Base-by-base conservation (phyloP, 2,329 filamentous ascomycete genomes). In the Ophiocordyceps camponoti-floridani region DNA sequence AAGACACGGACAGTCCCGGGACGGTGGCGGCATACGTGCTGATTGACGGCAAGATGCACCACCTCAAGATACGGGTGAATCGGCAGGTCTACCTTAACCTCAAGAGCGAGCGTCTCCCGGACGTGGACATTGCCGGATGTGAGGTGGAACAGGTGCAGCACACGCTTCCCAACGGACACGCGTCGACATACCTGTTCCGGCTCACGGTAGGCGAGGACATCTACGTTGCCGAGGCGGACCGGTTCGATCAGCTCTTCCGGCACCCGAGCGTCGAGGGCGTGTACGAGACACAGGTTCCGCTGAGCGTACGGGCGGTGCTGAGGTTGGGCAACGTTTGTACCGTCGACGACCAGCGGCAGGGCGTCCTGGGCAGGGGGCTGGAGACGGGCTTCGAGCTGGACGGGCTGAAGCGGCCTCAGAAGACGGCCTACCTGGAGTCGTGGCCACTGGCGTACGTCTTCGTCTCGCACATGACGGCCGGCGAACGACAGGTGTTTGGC, bases 211-310 rank as follows among this genome's bases (percentile, higher is more conserved):
- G 84, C 0, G 91, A 98, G 59, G 81, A 91, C 46, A 72, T 84
- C 0, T 98, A 93, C 62, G 77, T 94, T 48, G 77, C 79, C 41
- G 85, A 96, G 59, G 72, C 81, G 0, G 82, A 87, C 49, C 93
- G 87, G 57, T 81, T 96, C 48, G 77, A 81, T 2, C 64, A 81
- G 27, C 68, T 96, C 1, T 89, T 95, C 66, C 87, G 89, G 50
- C 88, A 98, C 57, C 77, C 87, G 0, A 94, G 87, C 59, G 84
- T 98, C 2, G 91, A 98, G 62, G 93, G 93, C 28, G 87, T 98
- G 13, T 99, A 99, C 56, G 93, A 98, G 64, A 89, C 82, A 55
- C 83, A 94, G 51, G 72, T 99, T 1, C 87, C 93, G 1, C 69
- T 96, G 6, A 85, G 84, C 50, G 75, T 94, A 42, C 77, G 89